Base-by-base conservation (phyloP, 202 grass and related monocot species). In the Zoysia matrella region DNA sequence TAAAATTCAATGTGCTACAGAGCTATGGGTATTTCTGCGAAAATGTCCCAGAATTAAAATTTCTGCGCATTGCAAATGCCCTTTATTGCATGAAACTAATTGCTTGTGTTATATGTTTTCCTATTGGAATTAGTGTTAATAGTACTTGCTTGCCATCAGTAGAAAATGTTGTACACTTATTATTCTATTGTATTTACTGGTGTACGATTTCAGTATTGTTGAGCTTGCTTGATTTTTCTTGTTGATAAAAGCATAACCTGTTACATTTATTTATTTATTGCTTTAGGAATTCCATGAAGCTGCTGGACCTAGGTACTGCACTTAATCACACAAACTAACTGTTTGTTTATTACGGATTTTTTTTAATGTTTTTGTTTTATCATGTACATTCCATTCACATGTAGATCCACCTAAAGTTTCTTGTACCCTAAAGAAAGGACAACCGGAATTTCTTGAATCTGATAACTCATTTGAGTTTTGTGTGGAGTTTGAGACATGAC, bases 261-360 rank as follows among this genome's bases (percentile, higher is more conserved):
- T 69, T 77, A 41, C 60, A 40, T 79, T 82, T 48, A 18, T 50
- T 39, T 89, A 36, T 84, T 77, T 88, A 43, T 36, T 97, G 47
- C 42, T 93, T 43, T 82, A 97, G 95, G 95, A 71, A 47, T 73
- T 88, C 54, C 62, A 77, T 72, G 83, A 70, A 82, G 88, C 55
- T 82, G 72, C 72, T 88, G 84, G 86, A 79, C 79, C 84, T 42
- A 92, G 95, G 95, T 97, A 91, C 63, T 66, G n/a, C 43, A 48
- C 52, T 71, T 76, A 77, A 78, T 69, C 44, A 77, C 46, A 36
- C 11, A 41, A 65, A 52, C 30, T 55, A 30, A 60, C 7, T 60
- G 6, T 39, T 62, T 8, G 8, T 42, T 84, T 69, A 4, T 3
- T 69, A 40, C 9, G 30, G 30, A 30, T 36, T 36, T 36, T 36